Conservation (phyloP, 768 basidiomycete species). For the Neoboletus magnificus region DNA sequence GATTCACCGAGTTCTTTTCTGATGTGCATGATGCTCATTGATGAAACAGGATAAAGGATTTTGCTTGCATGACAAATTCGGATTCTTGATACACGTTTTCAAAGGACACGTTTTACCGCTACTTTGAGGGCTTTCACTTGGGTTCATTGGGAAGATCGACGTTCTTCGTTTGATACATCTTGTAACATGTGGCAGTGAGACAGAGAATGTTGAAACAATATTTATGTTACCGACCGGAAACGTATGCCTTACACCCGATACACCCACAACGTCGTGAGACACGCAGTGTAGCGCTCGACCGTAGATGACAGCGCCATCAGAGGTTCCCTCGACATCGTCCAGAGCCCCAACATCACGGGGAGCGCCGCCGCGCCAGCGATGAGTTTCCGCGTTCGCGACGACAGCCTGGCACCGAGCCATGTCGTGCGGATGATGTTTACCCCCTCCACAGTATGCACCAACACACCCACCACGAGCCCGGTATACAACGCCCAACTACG, state of each 20-base stretch:
- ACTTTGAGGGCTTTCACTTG: background rate
- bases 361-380: conserved; percentile 38
- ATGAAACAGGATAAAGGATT: background rate
- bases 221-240: background rate
- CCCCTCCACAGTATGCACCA: conserved; percentile 66
- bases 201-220: background rate
- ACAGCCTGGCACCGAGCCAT: conserved; percentile 30
- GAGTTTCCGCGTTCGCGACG: conserved; percentile 25
- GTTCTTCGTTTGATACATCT: background rate
- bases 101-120: background rate
- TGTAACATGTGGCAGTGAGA: background rate
- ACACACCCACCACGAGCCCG: conserved; percentile 53
- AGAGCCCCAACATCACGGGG: conserved; percentile 57
- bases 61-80: background rate
- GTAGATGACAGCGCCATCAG: conserved; percentile 52
- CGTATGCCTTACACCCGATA: conserved; percentile 41
- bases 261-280: conserved; percentile 42
- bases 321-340: conserved; percentile 53
- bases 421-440: conserved; percentile 48
- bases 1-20: background rate
- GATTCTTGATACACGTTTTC: background rate
- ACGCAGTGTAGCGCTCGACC: conserved; percentile 48
- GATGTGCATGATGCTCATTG: background rate
- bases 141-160: background rate
- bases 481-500: conserved; percentile 61